Percentiles rank a stretch among this genome's conserved stretches.
Conservation (phyloP, 179 eudicot genomes). For the Spinacia oleracea region DNA sequence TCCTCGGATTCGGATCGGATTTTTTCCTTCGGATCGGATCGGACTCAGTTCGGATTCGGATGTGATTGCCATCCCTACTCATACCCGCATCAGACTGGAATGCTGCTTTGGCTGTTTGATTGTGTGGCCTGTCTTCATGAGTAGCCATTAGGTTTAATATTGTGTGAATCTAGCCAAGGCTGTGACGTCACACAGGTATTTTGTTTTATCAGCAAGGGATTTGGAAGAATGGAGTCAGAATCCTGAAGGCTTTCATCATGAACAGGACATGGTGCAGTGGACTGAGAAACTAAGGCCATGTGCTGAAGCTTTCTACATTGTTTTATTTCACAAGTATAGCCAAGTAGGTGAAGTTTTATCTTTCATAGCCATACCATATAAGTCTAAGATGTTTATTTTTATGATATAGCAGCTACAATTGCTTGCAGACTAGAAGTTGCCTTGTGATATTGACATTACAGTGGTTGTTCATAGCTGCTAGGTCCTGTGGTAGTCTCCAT, state of each 20-base stretch:
- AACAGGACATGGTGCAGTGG: constrained; percentile 97
- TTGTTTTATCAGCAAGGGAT: constrained; percentile 85
- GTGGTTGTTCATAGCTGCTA: constrained; percentile 58
- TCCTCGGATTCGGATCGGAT: too few species aligned
- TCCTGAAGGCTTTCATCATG: constrained; percentile 92
- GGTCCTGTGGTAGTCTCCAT: constrained; percentile 97
- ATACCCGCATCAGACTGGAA: neutral
- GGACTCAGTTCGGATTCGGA: too few species aligned
- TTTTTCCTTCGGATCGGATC: too few species aligned
- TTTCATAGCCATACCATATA: constrained; percentile 14
- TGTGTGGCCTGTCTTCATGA: neutral
- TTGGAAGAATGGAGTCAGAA: constrained; percentile 92
- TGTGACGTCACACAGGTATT: constrained; percentile 63
- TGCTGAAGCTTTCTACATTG: constrained; percentile 96
- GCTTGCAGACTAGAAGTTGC: constrained; percentile 23
- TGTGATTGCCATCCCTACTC: too few species aligned
- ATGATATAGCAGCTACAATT: constrained; percentile 13
- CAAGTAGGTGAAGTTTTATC: constrained; percentile 58
- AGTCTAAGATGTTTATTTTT: constrained; percentile 12
- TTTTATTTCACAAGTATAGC: constrained; percentile 89
- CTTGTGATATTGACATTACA: constrained; percentile 22
- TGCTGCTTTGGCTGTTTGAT: constrained; percentile 13
- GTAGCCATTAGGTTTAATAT: neutral
- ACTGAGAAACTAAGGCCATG: constrained; percentile 96
- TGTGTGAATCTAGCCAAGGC: constrained; percentile 31